A percentile compares a stretch with the other conserved stretches of the same genome.
phyloP scores from a whole-genome alignment of 192 early-diverging fungal genomes.

The Coemansia sp. region DNA sequence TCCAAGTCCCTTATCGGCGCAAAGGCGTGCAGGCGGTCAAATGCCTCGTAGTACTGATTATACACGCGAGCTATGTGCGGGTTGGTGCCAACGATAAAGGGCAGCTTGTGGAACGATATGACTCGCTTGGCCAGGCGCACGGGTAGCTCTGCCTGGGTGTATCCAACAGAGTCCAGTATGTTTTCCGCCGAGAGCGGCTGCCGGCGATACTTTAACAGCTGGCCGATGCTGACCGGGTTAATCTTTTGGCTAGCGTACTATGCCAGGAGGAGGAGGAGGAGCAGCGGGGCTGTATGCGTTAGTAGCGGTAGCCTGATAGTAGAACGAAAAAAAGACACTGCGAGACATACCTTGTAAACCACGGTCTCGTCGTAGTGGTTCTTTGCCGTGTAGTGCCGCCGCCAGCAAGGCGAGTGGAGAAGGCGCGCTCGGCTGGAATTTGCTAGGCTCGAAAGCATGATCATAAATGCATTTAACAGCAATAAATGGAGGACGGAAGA shows the following conservation, averaged over 20 bases:
- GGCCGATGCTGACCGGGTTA: conserved; percentile 72
- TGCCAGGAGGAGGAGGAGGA: too few species aligned
- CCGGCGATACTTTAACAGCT: conserved; percentile 77
- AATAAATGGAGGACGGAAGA: background rate
- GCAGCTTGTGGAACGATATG: conserved; percentile 82
- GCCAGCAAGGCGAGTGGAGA: background rate
- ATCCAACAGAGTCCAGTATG: conserved; percentile 64
- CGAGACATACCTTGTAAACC: conserved; percentile 42
- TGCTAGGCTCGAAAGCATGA: background rate
- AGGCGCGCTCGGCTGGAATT: background rate
- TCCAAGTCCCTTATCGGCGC: conserved; percentile 63
- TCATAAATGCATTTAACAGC: too few species aligned
- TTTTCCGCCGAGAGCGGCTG: conserved; percentile 58
- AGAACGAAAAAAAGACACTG: too few species aligned
- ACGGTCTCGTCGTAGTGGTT: conserved; percentile 51
- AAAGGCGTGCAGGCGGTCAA: conserved; percentile 68
- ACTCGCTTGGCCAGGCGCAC: conserved; percentile 89
- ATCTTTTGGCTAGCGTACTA: conserved; percentile 48
- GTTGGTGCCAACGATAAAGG: conserved; percentile 97
- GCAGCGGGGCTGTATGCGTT: too few species aligned
- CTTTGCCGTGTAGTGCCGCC: conserved; percentile 19
- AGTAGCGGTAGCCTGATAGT: too few species aligned
- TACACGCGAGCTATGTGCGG: conserved; percentile 88
- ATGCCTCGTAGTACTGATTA: conserved; percentile 77
- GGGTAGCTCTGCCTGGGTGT: conserved; percentile 80